Evolutionary conservation across 768 basidiomycete genomes (phyloP).

Genomic region (Fomitopsis pulvina): DNA sequence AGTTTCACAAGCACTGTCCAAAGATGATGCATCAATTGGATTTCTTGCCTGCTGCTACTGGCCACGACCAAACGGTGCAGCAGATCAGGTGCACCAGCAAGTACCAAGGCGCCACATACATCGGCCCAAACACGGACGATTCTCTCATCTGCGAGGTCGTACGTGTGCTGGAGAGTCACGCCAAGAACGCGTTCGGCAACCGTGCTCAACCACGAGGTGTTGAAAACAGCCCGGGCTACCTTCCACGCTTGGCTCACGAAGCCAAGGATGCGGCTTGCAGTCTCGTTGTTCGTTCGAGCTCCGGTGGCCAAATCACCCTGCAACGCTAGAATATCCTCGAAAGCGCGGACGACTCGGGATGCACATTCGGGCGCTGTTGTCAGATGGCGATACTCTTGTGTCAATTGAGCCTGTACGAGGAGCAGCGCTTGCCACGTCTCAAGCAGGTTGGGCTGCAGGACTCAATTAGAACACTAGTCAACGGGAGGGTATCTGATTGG

Average conservation of each 20-base stretch:
- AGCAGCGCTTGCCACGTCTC: slow-evolving; percentile 51
- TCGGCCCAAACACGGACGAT: slow-evolving; percentile 40
- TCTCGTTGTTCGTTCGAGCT: not conserved
- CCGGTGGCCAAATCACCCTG: not conserved
- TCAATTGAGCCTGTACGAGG: slow-evolving; percentile 40
- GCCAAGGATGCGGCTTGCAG: slow-evolving; percentile 2
- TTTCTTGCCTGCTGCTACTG: slow-evolving; percentile 20
- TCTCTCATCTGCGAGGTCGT: slow-evolving; percentile 30
- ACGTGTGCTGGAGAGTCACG: slow-evolving; percentile 37
- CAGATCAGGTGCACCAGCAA: slow-evolving; percentile 33
- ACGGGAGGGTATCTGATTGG: not conserved
- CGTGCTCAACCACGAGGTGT: slow-evolving; percentile 30
- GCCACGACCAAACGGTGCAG: slow-evolving; percentile 28
- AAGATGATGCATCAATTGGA: slow-evolving; percentile 35
- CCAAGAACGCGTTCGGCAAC: slow-evolving; percentile 42
- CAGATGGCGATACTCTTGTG: slow-evolving; percentile 31
- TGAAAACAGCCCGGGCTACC: slow-evolving; percentile 43
- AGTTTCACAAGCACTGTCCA: slow-evolving; percentile 41
- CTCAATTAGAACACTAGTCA: not conserved
- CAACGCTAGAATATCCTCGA: slow-evolving; percentile 30
- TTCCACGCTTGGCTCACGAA: slow-evolving; percentile 34
- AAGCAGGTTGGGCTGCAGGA: slow-evolving; percentile 32
- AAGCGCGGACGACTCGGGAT: slow-evolving; percentile 25
- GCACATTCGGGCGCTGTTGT: slow-evolving; percentile 30
- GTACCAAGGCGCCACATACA: slow-evolving; percentile 43